Percentiles rank a stretch among this genome's conserved stretches.
These are phyloP conservation scores for Didymella sp. DNA, from an alignment of 2,329 filamentous ascomycete genomes.

Conservation along the genomic window DNA sequence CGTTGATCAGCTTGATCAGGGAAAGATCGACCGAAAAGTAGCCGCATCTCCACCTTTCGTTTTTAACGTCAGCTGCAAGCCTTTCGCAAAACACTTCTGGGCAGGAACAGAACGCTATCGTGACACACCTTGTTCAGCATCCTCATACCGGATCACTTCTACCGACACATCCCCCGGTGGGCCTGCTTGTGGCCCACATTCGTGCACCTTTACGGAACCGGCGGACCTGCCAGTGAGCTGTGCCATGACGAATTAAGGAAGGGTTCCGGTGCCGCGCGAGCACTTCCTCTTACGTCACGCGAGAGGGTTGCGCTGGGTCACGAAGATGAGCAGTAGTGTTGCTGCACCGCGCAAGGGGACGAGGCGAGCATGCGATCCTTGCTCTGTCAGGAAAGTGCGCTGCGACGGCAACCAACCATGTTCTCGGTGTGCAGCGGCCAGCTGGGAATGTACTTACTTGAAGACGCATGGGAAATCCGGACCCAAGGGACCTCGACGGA, in stretches of 20 bases:
- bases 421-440: slow-evolving; percentile 42
- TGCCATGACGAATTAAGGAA: slow-evolving; percentile 34
- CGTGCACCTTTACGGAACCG: slow-evolving; percentile 9
- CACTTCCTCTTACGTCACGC: slow-evolving; percentile 22
- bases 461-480: slow-evolving; percentile 48
- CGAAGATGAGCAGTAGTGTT: slow-evolving; percentile 29
- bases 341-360: slow-evolving; percentile 47
- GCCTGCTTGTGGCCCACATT: slow-evolving; percentile 16
- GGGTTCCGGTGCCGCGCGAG: slow-evolving; percentile 27
- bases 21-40: slow-evolving; percentile 28
- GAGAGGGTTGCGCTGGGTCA: slow-evolving; percentile 24
- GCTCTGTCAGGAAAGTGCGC: slow-evolving; percentile 45
- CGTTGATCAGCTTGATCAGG: slow-evolving; percentile 10
- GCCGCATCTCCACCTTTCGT: slow-evolving; percentile 41
- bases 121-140: slow-evolving; percentile 12
- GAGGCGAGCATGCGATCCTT: slow-evolving; percentile 47
- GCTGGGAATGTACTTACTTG: slow-evolving; percentile 48
- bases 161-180: slow-evolving; percentile 19
- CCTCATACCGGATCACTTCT: slow-evolving; percentile 12
- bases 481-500: slow-evolving; percentile 45
- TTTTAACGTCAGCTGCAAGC: slow-evolving; percentile 36
- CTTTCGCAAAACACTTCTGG: slow-evolving; percentile 26
- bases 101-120: slow-evolving; percentile 14
- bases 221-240: slow-evolving; percentile 15
- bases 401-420: slow-evolving; percentile 47